phyloP scores from a whole-genome alignment of 2,329 filamentous ascomycete genomes.

The Lasiodiplodia citricola region DNA sequence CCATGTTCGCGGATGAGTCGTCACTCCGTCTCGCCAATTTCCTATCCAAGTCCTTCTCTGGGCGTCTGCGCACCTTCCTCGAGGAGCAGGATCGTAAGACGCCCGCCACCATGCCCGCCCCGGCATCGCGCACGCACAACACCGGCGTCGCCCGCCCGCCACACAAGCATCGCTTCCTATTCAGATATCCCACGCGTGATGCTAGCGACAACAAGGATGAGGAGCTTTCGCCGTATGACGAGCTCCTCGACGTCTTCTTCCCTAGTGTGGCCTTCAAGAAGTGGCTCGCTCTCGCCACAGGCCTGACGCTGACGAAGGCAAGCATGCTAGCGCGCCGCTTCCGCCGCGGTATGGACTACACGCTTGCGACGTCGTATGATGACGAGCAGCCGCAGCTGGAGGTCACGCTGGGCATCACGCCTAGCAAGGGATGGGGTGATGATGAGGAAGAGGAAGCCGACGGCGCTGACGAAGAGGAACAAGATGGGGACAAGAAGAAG shows the following conservation, averaged over 20 bases:
- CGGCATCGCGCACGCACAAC: constrained; percentile 40
- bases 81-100: constrained; percentile 62
- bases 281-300: constrained; percentile 86
- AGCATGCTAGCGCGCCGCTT: constrained; percentile 87
- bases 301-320: constrained; percentile 72
- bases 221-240: constrained; percentile 61
- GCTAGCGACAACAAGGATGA: constrained; percentile 38
- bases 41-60: constrained; percentile 77
- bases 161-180: constrained; percentile 94
- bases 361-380: constrained; percentile 83
- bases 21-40: constrained; percentile 83
- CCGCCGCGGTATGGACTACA: constrained; percentile 86
- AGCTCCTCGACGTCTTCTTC: constrained; percentile 80
- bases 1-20: constrained; percentile 81
- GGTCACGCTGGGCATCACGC: constrained; percentile 85
- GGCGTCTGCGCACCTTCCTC: constrained; percentile 73
- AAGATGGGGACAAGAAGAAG: constrained; percentile 40
- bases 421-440: constrained; percentile 82
- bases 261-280: constrained; percentile 86
- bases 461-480: constrained; percentile 50
- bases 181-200: constrained; percentile 64
- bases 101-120: constrained; percentile 36
- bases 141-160: constrained; percentile 78
- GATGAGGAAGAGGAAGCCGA: constrained; percentile 61
- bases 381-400: constrained; percentile 78